These are phyloP conservation scores for Didymella pinodella DNA, from an alignment of 2,329 filamentous ascomycete genomes.

Conservation along the genomic window DNA sequence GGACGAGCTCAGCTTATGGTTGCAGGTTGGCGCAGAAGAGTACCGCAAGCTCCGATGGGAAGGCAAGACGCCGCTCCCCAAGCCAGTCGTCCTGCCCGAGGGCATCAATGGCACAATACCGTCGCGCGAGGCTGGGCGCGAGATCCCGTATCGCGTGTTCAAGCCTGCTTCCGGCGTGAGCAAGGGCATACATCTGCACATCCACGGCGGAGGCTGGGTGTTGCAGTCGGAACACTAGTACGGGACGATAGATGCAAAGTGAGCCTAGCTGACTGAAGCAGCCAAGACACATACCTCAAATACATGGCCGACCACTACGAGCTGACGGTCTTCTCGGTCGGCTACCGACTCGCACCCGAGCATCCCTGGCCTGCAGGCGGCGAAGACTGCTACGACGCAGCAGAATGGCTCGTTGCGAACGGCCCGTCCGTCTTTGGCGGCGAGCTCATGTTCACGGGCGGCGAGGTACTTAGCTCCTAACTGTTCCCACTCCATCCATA, in stretches of 20 bases:
- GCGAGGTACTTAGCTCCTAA: constrained; percentile 36
- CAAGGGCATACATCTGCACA: constrained; percentile 62
- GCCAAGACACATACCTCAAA: constrained; percentile 59
- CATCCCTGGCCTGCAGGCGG: constrained; percentile 63
- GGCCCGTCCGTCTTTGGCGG: constrained; percentile 54
- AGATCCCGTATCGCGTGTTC: constrained; percentile 63
- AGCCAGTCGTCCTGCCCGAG: constrained; percentile 55
- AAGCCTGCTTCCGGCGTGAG: constrained; percentile 56
- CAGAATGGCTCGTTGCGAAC: constrained; percentile 61
- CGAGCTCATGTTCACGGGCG: constrained; percentile 53
- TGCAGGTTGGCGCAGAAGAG: constrained; percentile 60
- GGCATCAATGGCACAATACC: constrained; percentile 60
- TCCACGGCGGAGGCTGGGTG: constrained; percentile 63
- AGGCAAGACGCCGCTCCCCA: constrained; percentile 62
- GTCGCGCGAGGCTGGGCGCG: constrained; percentile 60
- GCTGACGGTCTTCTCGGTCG: constrained; percentile 62
- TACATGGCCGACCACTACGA: constrained; percentile 59
- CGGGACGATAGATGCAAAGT: constrained; percentile 16
- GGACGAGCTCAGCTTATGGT: background rate
- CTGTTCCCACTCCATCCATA: background rate
- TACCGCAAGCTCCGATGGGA: constrained; percentile 63
- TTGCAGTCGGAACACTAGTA: constrained; percentile 53
- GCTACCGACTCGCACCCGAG: constrained; percentile 68
- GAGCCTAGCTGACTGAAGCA: constrained; percentile 25
- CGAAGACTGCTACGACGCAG: constrained; percentile 66